phyloP scores from a whole-genome alignment of 495 filamentous ascomycete species.

The Daldinia grandis region DNA sequence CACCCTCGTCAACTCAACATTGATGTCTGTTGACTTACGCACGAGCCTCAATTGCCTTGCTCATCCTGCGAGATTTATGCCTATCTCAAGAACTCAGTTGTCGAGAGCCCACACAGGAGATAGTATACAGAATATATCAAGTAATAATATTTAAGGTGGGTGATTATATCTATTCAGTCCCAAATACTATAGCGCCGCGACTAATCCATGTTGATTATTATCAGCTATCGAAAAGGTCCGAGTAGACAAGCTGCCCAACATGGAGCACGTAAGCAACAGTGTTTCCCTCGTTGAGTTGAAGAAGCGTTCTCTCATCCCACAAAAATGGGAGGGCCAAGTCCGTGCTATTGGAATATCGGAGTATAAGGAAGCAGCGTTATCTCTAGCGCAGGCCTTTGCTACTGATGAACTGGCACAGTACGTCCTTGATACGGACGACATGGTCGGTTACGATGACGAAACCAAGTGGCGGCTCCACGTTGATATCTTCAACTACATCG shows the following conservation, averaged over 20 bases:
- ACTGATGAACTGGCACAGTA: slow-evolving; percentile 77
- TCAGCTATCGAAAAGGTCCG: slow-evolving; percentile 22
- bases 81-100: slow-evolving; percentile 75
- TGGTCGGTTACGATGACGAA: slow-evolving; percentile 64
- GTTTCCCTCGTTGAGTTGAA: slow-evolving; percentile 53
- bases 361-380: slow-evolving; percentile 70
- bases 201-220: slow-evolving; percentile 17
- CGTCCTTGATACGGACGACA: slow-evolving; percentile 72
- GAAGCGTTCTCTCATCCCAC: slow-evolving; percentile 58
- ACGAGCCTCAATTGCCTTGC: slow-evolving; percentile 72
- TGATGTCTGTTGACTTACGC: slow-evolving; percentile 82
- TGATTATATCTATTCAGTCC: slow-evolving; percentile 19
- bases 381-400: slow-evolving; percentile 78
- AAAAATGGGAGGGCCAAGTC: slow-evolving; percentile 59
- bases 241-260: slow-evolving; percentile 44
- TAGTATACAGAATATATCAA: slow-evolving; percentile 63
- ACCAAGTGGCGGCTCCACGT: slow-evolving; percentile 78
- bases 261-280: slow-evolving; percentile 52
- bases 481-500: slow-evolving; percentile 75
- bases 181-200: slow-evolving; percentile 9
- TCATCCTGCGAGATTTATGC: slow-evolving; percentile 74
- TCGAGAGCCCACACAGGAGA: slow-evolving; percentile 77
- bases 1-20: slow-evolving; percentile 53
- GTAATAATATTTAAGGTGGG: slow-evolving; percentile 49
- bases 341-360: slow-evolving; percentile 68